phyloP scores from a whole-genome alignment of 352 stramenopile species.

The Phytophthora melonis region DNA sequence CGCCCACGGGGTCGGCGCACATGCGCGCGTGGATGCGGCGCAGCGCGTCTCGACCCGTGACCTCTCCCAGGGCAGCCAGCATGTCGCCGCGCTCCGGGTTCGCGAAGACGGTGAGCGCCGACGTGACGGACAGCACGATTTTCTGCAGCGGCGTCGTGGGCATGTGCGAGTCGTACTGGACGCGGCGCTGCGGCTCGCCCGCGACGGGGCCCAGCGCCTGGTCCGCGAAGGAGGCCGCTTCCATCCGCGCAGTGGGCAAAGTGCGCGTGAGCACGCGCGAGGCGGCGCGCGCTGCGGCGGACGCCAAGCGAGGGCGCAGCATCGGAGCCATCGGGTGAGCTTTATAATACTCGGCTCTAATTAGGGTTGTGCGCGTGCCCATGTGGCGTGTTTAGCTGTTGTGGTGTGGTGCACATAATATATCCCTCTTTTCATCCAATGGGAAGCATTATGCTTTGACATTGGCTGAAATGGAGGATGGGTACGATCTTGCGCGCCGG shows the following conservation, averaged over 20 bases:
- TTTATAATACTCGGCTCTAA: neutral
- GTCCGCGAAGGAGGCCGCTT: neutral
- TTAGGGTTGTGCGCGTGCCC: neutral
- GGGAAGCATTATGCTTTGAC: neutral
- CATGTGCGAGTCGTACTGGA: slow-evolving; percentile 78
- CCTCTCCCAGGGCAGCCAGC: slow-evolving; percentile 95
- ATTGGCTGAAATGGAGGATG: slow-evolving; percentile 14
- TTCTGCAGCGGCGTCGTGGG: slow-evolving; percentile 89
- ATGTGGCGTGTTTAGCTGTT: neutral
- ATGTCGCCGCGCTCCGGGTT: slow-evolving; percentile 96
- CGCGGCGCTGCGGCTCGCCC: slow-evolving; percentile 56
- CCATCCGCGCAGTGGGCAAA: neutral
- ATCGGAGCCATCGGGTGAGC: slow-evolving; percentile 14
- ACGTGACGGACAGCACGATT: slow-evolving; percentile 86
- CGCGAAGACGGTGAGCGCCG: slow-evolving; percentile 89
- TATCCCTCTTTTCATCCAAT: no score
- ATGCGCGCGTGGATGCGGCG: slow-evolving; percentile 87
- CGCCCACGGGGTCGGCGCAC: slow-evolving; percentile 85
- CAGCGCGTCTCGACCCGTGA: slow-evolving; percentile 91
- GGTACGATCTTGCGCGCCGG: slow-evolving; percentile 17
- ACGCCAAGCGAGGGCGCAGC: slow-evolving; percentile 21
- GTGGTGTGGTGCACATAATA: neutral
- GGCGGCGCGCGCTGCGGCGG: slow-evolving; percentile 12
- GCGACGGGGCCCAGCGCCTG: slow-evolving; percentile 41
- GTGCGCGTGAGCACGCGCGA: slow-evolving; percentile 20